A percentile compares a stretch with the other conserved stretches of the same genome.
phyloP scores from a whole-genome alignment of 1,284 basidiomycete genomes.

The Apiotrichum veenhuisii region DNA sequence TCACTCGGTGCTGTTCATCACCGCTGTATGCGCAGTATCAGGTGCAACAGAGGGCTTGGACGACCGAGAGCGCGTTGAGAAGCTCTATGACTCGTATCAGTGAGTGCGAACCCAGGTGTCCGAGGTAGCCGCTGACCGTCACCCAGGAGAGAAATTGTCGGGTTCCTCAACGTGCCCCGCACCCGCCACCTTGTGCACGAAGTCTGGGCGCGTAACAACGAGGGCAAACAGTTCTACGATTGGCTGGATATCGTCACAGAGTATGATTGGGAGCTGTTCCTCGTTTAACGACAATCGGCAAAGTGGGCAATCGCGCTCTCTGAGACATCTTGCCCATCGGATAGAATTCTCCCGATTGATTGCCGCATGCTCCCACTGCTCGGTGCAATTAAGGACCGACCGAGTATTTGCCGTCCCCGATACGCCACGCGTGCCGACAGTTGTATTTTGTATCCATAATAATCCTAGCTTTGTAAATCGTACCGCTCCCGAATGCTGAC shows the following conservation, averaged over 20 bases:
- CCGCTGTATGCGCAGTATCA: conserved; percentile 25
- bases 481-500: no score
- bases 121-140: not conserved
- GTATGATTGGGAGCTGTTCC: conserved; percentile 36
- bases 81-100: conserved; percentile 31
- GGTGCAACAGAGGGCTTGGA: conserved; percentile 22
- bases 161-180: conserved; percentile 31
- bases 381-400: no score
- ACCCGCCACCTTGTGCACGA: conserved; percentile 32
- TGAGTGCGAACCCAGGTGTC: conserved; percentile 15
- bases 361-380: no score
- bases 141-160: conserved; percentile 20
- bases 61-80: conserved; percentile 26
- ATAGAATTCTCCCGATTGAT: no score
- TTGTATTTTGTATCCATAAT: no score
- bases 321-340: no score
- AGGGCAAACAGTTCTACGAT: conserved; percentile 26
- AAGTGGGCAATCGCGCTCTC: no score
- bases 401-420: no score
- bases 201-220: conserved; percentile 30
- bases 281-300: conserved; percentile 4
- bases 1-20: conserved; percentile 37
- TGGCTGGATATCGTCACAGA: conserved; percentile 36
- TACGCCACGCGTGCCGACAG: no score
- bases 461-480: no score